Conservation (phyloP, 2,329 filamentous ascomycete genomes). For the Fusarium gaditjirri region DNA sequence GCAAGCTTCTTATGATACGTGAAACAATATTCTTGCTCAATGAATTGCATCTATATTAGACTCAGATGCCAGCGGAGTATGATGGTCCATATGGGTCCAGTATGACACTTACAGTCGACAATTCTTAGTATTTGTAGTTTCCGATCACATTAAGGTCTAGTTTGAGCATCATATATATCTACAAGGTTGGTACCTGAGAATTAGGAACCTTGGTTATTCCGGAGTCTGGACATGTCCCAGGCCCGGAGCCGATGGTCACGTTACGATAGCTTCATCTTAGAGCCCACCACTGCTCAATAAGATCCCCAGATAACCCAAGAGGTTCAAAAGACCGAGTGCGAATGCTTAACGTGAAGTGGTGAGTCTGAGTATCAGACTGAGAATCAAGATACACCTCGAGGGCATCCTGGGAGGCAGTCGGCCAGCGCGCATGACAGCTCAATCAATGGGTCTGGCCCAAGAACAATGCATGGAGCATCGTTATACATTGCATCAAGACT, state of each 20-base stretch:
- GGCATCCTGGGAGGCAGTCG: not conserved
- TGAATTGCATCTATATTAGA: not conserved
- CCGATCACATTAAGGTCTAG: rapidly evolving
- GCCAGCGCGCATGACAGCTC: not conserved
- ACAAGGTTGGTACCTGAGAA: rapidly evolving
- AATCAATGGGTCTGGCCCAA: not conserved
- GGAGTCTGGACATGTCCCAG: not conserved
- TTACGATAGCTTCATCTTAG: not conserved
- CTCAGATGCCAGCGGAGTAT: not conserved
- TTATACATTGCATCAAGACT: too few relatives aligned
- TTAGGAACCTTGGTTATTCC: rapidly evolving
- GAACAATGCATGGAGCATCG: rapidly evolving
- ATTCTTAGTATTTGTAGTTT: not conserved
- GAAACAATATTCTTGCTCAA: not conserved
- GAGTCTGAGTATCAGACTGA: not conserved
- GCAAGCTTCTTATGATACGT: rapidly evolving
- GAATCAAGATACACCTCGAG: not conserved
- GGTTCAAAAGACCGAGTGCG: rapidly evolving
- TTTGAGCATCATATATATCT: rapidly evolving
- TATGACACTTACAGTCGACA: too few relatives aligned
- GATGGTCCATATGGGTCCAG: too few relatives aligned
- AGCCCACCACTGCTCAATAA: too few relatives aligned
- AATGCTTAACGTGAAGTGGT: rapidly evolving
- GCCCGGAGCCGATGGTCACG: not conserved
- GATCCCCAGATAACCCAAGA: rapidly evolving